Evolutionary conservation across 2,329 filamentous ascomycete genomes (phyloP), one percentile per base, ranked within the genome.

Genomic region (Epichloe coenophiala): DNA sequence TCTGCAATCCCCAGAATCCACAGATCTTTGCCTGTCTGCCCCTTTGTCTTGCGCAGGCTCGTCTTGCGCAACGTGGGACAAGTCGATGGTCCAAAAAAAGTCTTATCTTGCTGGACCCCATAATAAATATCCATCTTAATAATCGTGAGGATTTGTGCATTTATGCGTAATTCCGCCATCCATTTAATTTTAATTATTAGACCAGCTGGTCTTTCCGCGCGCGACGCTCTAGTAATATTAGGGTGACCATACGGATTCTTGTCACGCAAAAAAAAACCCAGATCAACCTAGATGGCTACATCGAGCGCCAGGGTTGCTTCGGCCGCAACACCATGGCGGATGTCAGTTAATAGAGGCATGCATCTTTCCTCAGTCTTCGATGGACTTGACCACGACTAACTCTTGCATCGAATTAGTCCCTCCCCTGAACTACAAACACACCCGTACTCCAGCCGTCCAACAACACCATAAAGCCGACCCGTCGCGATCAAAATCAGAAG

Each of bases 271-370:
- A 17, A 17, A 17, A 17, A 17, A 33, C 44, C 47, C 48, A 51
- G 37, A 59, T 58, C 23, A 27, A 27, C 23, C 23, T 27, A 27
- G 23, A 27, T 27, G 57, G 54, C 57, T 45, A 50, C 54, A 37
- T 51, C 51, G 39, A 51, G 46, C 41, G 51, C 53, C 57, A 57
- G 54, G 47, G 49, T 56, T 38, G 48, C 56, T 50, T 39, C 43
- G 11, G 53, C 53, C 48, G 47, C 53, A 48, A 51, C 51, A 39
- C 47, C 53, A 42, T 56, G 56, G 57, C 55, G 53, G 40, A 50
- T 50, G 45, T 53, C 56, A 3, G 33, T 21, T 36, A 47, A 45
- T 49, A 49, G 46, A 49, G 51, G 57, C 53, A 50, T 11, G 42
- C 47, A 43, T 27, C 33, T 27, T 35, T 11, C 21, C 47, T n/a